Conservation (phyloP, 257 asterid species). For the Nicotiana attenuata region DNA sequence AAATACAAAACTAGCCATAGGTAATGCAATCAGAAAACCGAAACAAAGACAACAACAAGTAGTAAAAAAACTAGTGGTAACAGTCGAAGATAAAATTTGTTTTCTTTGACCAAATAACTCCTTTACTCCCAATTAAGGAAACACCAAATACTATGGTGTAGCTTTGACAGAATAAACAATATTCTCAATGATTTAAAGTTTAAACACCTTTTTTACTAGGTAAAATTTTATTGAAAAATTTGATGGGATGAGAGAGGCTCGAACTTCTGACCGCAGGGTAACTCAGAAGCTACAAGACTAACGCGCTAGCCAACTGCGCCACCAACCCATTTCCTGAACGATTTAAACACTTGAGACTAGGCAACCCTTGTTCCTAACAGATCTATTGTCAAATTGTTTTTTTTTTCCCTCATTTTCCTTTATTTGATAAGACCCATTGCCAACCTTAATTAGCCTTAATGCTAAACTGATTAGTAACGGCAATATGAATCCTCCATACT, state of each 20-base stretch:
- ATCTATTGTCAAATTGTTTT: background rate
- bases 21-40: too few relatives aligned
- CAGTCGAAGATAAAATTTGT: background rate
- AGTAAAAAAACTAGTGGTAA: background rate
- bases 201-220: background rate
- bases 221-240: too few relatives aligned
- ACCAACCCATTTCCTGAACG: background rate
- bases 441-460: background rate
- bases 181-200: background rate
- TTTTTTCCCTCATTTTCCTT: background rate
- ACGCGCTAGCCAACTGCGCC: too few relatives aligned
- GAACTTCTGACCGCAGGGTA: too few relatives aligned
- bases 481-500: background rate
- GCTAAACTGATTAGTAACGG: background rate
- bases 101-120: background rate
- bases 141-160: background rate
- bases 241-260: too few relatives aligned
- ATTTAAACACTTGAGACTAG: background rate
- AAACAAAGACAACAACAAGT: too few relatives aligned
- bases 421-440: background rate
- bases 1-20: too few relatives aligned
- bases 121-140: background rate
- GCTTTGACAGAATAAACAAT: background rate
- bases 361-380: background rate
- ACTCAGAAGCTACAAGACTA: too few relatives aligned